These are phyloP conservation scores for Phaeoacremonium minimum DNA, from an alignment of 2,329 filamentous ascomycete species.

Conservation along the genomic window DNA sequence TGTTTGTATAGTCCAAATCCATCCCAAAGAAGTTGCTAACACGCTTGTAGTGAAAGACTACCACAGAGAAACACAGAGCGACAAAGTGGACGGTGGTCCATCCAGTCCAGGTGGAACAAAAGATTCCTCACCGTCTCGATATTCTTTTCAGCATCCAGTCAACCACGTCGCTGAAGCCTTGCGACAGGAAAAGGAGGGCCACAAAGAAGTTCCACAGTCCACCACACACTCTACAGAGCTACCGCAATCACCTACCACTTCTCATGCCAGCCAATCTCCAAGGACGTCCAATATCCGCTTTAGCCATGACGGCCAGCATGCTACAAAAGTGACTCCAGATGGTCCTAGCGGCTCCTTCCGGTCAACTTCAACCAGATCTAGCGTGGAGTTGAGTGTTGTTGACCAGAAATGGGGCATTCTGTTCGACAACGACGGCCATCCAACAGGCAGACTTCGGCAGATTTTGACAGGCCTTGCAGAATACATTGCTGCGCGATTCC, in stretches of 20 bases:
- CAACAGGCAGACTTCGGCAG: constrained; percentile 64
- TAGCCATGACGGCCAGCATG: constrained; percentile 4
- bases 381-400: constrained; percentile 49
- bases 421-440: constrained; percentile 63
- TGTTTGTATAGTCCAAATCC: neutral
- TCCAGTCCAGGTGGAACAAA: neutral
- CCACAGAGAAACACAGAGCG: neutral
- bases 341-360: too few species aligned
- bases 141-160: too few species aligned
- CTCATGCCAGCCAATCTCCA: constrained; percentile 2
- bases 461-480: constrained; percentile 70
- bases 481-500: constrained; percentile 68
- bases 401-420: constrained; percentile 75
- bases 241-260: neutral
- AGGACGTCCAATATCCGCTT: constrained; percentile 8
- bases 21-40: neutral
- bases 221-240: neutral
- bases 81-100: neutral
- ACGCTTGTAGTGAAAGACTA: too few species aligned
- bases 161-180: too few species aligned
- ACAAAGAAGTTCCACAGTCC: too few species aligned
- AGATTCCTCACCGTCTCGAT: neutral
- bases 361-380: neutral
- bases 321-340: neutral
- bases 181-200: too few species aligned